These are phyloP conservation scores for Trichopus zeylanicus DNA, from an alignment of 116 monocot genomes.

Conservation along the genomic window DNA sequence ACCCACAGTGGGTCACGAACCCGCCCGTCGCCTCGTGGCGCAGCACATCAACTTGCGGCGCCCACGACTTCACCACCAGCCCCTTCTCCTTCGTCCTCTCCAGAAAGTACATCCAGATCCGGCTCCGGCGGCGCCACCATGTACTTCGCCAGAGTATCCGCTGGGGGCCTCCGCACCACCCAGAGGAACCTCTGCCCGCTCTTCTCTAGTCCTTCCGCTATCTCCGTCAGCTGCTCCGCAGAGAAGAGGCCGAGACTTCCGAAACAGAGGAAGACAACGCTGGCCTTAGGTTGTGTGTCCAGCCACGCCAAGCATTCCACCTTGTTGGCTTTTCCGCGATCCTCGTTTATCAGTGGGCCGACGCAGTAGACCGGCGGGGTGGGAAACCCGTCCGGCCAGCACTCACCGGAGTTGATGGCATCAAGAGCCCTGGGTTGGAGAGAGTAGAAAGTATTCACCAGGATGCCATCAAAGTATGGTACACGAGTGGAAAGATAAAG, in stretches of 20 bases:
- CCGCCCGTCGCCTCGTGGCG: slow-evolving; percentile 41
- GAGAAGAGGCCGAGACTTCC: slow-evolving; percentile 50
- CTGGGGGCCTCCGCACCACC: slow-evolving; percentile 33
- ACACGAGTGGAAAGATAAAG: slow-evolving; percentile 6
- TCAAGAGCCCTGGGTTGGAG: slow-evolving; percentile 24
- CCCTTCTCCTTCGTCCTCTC: slow-evolving; percentile 38
- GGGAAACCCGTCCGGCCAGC: too few relatives aligned
- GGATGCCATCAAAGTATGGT: slow-evolving; percentile 14
- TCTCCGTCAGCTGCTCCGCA: slow-evolving; percentile 37
- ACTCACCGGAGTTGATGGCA: slow-evolving; percentile 3
- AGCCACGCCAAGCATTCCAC: slow-evolving; percentile 40
- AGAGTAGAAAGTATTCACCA: slow-evolving; percentile 39
- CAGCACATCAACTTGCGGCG: slow-evolving; percentile 44
- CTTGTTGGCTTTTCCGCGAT: neutral
- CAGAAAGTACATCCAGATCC: slow-evolving; percentile 31
- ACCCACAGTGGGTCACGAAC: slow-evolving; percentile 58
- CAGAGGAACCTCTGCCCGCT: slow-evolving; percentile 59
- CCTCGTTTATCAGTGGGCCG: slow-evolving; percentile 29
- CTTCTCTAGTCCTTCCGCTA: slow-evolving; percentile 42
- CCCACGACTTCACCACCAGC: slow-evolving; percentile 49
- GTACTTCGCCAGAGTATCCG: neutral
- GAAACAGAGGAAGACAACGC: slow-evolving; percentile 69
- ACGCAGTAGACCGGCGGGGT: slow-evolving; percentile 15
- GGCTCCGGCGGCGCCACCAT: slow-evolving; percentile 16
- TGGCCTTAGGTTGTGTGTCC: slow-evolving; percentile 33